Base-by-base conservation (phyloP, 805 yeast genomes). In the Hanseniaspora meyeri region DNA sequence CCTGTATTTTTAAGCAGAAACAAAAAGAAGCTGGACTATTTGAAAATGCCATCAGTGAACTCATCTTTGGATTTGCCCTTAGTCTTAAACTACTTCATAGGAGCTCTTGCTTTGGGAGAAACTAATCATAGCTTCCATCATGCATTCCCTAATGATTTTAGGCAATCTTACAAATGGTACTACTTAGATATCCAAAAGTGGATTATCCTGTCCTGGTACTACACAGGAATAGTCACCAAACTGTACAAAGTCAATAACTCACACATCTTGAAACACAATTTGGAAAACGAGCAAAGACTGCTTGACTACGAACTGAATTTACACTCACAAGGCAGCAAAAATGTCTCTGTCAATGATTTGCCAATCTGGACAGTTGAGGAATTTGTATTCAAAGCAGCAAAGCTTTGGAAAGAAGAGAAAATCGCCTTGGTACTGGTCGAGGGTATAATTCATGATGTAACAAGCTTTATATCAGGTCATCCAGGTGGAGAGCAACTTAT, bases 91-190 rank as follows among this genome's bases (percentile, higher is more conserved):
- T 80, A 57, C 82, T 17, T 67, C 79, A 49, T 77, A 82, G 29
- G 81, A 82, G 24, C 65, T 80, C 16, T 87, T 16, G 84, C 96
- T 0, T 81, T 85, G 65, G 97, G 97, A 12, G 96, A 90, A 70
- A 91, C 95, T 5, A 81, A 81, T 70, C 95, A 88, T 69, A 90
- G 89, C 71, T 91, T 85, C 72, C 97, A 90, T 72, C 96, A 91
- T 72, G 96, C 88, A 71, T 90, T 90, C 69, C 95, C 96, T 6
- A 82, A 85, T 60, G 97, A 90, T 70, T 89, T 84, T 71, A 76
- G 96, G 59, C 82, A 82, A 61, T 87, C 89, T 6, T 72, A 79
- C 57, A 78, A 80, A 60, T 76, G 82, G 78, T 82, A 81, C 69
- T 83, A 84, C 49, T 84, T 80, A 68, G 97, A 90, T 68, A 96